These are phyloP conservation scores for Eucalyptus sp. DNA, from an alignment of 345 rosid genomes.

Conservation along the genomic window DNA sequence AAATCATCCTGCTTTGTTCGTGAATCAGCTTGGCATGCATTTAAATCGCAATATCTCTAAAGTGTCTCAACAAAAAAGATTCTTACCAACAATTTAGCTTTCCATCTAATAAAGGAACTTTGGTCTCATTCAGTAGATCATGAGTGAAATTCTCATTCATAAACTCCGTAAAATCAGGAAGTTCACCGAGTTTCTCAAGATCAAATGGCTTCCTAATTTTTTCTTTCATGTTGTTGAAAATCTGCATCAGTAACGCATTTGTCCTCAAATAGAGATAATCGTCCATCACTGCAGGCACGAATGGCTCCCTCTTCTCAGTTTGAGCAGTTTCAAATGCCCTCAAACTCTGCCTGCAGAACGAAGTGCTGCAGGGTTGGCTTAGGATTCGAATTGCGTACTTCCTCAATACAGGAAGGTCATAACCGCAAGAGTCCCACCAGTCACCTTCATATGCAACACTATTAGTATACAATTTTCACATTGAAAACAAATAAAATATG, in stretches of 20 bases:
- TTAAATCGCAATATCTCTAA: too few relatives aligned
- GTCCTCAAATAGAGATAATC: neutral
- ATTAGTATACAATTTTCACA: neutral
- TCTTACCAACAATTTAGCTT: neutral
- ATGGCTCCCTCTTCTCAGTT: neutral
- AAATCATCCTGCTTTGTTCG: too few relatives aligned
- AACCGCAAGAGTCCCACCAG: constrained; percentile 1
- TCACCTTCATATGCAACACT: neutral
- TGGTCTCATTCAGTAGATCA: neutral
- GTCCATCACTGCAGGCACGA: neutral
- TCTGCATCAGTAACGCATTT: neutral
- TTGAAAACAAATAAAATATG: neutral
- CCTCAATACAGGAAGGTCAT: neutral
- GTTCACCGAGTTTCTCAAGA: neutral
- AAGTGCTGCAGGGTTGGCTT: constrained; percentile 3
- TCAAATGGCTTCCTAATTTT: neutral
- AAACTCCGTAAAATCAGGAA: neutral
- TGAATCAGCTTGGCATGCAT: too few relatives aligned
- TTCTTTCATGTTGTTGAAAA: neutral
- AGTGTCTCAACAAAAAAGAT: neutral
- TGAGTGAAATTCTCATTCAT: neutral
- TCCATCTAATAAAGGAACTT: neutral
- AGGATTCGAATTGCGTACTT: constrained; percentile 1
- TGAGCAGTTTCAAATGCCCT: neutral
- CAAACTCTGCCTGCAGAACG: neutral